Evolutionary conservation across 192 early-diverging fungal genomes (phyloP), one percentile per base, ranked within the genome.

Genomic region (Coemansia sp.): DNA sequence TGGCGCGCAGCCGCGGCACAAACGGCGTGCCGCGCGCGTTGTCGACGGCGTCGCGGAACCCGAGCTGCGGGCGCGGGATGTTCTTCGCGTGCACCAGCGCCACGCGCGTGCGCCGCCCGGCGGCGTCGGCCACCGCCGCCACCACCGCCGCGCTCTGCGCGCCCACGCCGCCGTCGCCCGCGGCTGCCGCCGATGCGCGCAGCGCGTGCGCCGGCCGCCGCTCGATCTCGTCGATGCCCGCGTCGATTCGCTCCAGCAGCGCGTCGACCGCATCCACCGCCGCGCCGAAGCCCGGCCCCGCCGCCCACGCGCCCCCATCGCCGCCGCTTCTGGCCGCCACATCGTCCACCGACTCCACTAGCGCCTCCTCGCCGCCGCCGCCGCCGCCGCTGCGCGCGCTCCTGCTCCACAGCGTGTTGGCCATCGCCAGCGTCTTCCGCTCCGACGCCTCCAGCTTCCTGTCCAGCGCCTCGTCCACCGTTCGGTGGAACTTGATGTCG

Each of bases 1-100:
- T 99, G 11, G 83, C 61, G 12, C 68, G 83, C 65, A 99, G 87
- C 67, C 93, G 96, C 66, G 89, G 85, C 19, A 89, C 84, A 77
- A 92, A 96, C 15, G 93, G 94, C 41, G 86, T 81, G 7, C 56
- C 76, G 40, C 84, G 72, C 0, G 91, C 91, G 64, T 99, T 99
- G 75, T 99, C 96, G 13, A 97, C 78, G 16, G 75, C 85, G 68
- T 97, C 96, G 21, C 86, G 83, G 70, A 99, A 99, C 15, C 75
- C 72, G 42, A 95, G 68, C 81, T 99, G 98, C 57, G 98, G 98
- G 10, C 94, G 84, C 49, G 86, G 69, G 52, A 97, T 89, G 66
- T 90, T 89, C 21, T 85, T 81, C 11, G 91, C 89, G 54, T 93
- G 88, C 23, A 93, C 69, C 60, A 92, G 64, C 38, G 78, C 81